These are phyloP conservation scores for Xylariaceae sp. DNA, from an alignment of 2,329 filamentous ascomycete genomes.

Conservation along the genomic window DNA sequence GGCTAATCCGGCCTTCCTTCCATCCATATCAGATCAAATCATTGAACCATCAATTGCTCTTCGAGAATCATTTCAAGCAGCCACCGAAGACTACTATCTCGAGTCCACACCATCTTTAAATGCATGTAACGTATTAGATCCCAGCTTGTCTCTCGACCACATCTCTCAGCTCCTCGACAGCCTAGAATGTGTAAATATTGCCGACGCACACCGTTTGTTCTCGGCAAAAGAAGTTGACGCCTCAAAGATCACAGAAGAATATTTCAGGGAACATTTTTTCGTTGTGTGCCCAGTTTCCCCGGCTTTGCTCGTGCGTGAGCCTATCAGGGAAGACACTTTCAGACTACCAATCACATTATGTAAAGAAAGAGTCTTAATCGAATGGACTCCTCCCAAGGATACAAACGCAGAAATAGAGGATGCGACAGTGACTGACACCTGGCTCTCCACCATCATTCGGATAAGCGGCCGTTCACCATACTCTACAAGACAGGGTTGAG, in stretches of 20 bases:
- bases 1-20: not conserved
- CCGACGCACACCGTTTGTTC: not conserved
- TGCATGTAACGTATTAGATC: not conserved
- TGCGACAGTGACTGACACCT: not conserved
- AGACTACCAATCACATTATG: constrained; percentile 33
- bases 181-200: not conserved
- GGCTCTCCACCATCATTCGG: not conserved
- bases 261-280: constrained; percentile 29
- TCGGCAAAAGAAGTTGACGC: too few relatives aligned
- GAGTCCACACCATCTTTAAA: constrained; percentile 22
- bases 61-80: constrained; percentile 37
- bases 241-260: constrained; percentile 28
- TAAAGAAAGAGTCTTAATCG: constrained; percentile 37
- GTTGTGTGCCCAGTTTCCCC: constrained; percentile 35
- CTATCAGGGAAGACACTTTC: constrained; percentile 28
- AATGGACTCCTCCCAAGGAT: constrained; percentile 20
- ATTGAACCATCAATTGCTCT: constrained; percentile 35
- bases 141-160: not conserved
- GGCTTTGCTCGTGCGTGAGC: constrained; percentile 34
- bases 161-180: not conserved
- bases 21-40: constrained; percentile 14
- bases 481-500: too few relatives aligned
- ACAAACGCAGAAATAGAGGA: not conserved
- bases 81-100: constrained; percentile 36
- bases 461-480: not conserved